These are phyloP conservation scores for Zalaria sp. DNA, from an alignment of 2,329 filamentous ascomycete species.

Conservation along the genomic window DNA sequence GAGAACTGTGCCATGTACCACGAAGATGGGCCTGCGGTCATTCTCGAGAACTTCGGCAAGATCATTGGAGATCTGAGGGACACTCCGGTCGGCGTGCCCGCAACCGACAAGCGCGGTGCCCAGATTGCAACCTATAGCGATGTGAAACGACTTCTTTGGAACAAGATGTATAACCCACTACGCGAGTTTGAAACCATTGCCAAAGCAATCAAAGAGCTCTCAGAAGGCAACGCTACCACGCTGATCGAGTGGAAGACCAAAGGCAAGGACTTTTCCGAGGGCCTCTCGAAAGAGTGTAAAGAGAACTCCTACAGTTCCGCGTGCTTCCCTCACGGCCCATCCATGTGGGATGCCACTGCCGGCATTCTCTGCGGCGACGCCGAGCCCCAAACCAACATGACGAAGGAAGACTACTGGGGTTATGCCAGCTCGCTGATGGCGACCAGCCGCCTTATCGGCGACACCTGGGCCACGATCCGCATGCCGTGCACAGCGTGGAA, in stretches of 20 bases:
- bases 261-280: constrained; percentile 9
- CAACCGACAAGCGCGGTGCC: constrained; percentile 9
- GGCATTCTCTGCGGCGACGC: constrained; percentile 24
- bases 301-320: constrained; percentile 15
- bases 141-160: constrained; percentile 16
- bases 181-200: constrained; percentile 16
- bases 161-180: constrained; percentile 18
- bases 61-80: constrained; percentile 25
- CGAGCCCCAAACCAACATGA: constrained; percentile 10
- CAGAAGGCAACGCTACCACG: constrained; percentile 12
- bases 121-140: constrained; percentile 24
- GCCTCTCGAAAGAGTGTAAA: constrained; percentile 10
- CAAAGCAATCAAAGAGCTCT: constrained; percentile 17
- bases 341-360: constrained; percentile 5
- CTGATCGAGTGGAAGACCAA: constrained; percentile 26
- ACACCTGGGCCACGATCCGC: constrained; percentile 19
- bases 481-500: constrained; percentile 20
- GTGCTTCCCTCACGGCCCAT: constrained; percentile 4
- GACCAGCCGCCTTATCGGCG: constrained; percentile 19
- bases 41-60: constrained; percentile 18
- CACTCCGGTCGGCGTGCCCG: constrained; percentile 32
- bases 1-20: constrained; percentile 29
- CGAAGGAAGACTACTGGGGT: constrained; percentile 8
- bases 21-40: constrained; percentile 20
- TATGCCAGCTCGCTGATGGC: constrained; percentile 12